Base-by-base conservation (phyloP, 2,329 filamentous ascomycete species). In the Phaeosphaeria sp. region DNA sequence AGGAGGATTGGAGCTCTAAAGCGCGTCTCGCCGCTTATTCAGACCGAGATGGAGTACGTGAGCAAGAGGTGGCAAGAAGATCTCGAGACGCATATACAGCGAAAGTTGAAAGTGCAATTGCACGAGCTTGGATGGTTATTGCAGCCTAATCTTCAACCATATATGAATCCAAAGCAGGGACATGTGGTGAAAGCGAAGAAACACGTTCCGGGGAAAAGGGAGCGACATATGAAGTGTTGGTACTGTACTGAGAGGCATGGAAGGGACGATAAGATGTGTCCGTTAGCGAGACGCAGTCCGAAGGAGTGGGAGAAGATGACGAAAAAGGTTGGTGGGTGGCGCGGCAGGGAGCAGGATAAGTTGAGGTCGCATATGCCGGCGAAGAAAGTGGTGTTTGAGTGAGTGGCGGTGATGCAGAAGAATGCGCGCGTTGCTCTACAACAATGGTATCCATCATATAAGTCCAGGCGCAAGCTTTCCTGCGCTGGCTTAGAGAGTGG, bases 41-140 rank as follows among this genome's bases (percentile, higher is more conserved):
- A 55, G 6, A 17, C 47, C 2, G 65, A 67, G 6, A 61, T 69
- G 61, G 42, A 44, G 8, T 61, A 51, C 21, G 60, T 67, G 3
- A 22, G 36, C 13, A 45, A 27, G 17, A 15, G 17, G 25, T 64
- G 62, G 61, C 30, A 55, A 48, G 18, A 27, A 6, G 53, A 52
- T 39, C 43, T 57, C 9, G 49, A 51, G 13, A 36, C 11, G 22
- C 49, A 44, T 27, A 21, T 42, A 17, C 17, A 44, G 39, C 7
- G 17, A 17, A 13, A 48, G 17, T 3, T 52, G 30, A 11, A 27
- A 30, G 3, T 39, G 15, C 24, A 44, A 9, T 36, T 43, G 9
- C 22, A 9, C 17, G n/a, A 6, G 11, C 11, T 36, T 3, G 46
- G 36, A 17, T 33, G 46, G 46, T 20, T 48, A 3, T 13, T 36